Evolutionary conservation across 805 yeast genomes (phyloP), one percentile per base, ranked within the genome.

Genomic region (Ogataea paraovalis): DNA sequence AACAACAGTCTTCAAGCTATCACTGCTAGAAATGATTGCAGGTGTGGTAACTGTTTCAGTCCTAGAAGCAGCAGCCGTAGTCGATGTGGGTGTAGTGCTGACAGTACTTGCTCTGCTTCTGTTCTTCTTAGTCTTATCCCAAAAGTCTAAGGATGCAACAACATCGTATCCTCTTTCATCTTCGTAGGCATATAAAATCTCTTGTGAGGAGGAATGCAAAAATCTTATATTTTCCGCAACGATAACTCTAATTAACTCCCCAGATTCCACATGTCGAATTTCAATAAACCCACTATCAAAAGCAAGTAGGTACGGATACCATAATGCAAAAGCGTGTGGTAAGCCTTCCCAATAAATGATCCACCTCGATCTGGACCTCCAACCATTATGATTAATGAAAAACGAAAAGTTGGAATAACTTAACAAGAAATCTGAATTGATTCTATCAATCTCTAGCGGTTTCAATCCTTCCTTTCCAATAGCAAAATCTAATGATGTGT

Each of bases 331-430:
- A 51, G 84, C 82, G 60, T 86, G 94, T 5, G 99, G 98, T 44
- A 83, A 79, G 33, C 98, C 97, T 69, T 94, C 98, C 99, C 99
- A 94, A 62, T 86, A 83, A 44, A 94, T 85, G 54, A 91, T 85
- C 91, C 96, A 91, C 44, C 88, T 92, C 39, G 94, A 88, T 53
- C 91, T 81, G 18, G 95, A 85, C 57, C 97, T 78, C 99, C 99
- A 94, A 21, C 99, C 99, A 65, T 91, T 91, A 49, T 86, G 78
- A 61, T 94, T 91, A 57, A 94, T 95, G 67, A 87, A 90, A 66
- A 94, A 94, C 41, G 97, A 92, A 64, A 92, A 90, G 62, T 90
- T 97, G 4, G 95, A 81, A 64, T 92, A 94, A 64, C 91, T 85
- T 54, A 94, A 76, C 59, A 94, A 70, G 64, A 92, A 94, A 69